phyloP scores from a whole-genome alignment of 176 grass and related monocot genomes.

The Avena insularis region DNA sequence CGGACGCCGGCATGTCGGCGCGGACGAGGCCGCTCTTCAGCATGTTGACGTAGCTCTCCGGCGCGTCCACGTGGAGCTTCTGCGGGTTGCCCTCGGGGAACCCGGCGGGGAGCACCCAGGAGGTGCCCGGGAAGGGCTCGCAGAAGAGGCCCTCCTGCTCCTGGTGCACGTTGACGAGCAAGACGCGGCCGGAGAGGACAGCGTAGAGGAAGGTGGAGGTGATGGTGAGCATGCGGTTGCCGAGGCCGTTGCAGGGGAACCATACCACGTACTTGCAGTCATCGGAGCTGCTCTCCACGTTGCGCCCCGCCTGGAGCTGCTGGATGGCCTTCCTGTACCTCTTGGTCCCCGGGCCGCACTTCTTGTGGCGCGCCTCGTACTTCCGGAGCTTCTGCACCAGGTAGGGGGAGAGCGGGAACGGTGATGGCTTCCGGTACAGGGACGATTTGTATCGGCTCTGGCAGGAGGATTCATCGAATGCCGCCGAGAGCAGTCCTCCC shows the following conservation, averaged over 20 bases:
- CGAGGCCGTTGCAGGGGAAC: conserved; percentile 85
- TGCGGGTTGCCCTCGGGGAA: conserved; percentile 65
- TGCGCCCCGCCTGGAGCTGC: conserved; percentile 67
- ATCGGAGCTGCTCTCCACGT: conserved; percentile 43
- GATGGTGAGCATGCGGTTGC: conserved; percentile 90
- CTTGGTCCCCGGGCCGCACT: conserved; percentile 68
- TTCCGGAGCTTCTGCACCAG: conserved; percentile 66
- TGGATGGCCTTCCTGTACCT: conserved; percentile 63
- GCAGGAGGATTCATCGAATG: conserved; percentile 59
- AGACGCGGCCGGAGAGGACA: conserved; percentile 75
- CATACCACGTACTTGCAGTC: conserved; percentile 84
- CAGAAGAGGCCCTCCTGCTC: conserved; percentile 84
- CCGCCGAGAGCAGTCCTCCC: conserved; percentile 60
- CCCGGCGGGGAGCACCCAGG: conserved; percentile 65
- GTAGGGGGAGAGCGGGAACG: conserved; percentile 67
- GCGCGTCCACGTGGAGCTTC: conserved; percentile 54
- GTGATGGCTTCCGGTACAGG: conserved; percentile 67
- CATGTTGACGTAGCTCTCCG: conserved; percentile 78
- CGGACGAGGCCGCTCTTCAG: conserved; percentile 50
- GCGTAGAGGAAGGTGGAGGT: conserved; percentile 81
- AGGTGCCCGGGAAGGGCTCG: conserved; percentile 75
- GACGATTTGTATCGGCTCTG: conserved; percentile 76
- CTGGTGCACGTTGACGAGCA: conserved; percentile 54
- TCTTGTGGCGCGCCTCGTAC: conserved; percentile 84
- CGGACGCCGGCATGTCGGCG: conserved; percentile 37